Percentiles rank a stretch among this genome's conserved stretches.
Evolutionary conservation across 1,284 basidiomycete genomes (phyloP).

Genomic region (Wolfiporia cocos): DNA sequence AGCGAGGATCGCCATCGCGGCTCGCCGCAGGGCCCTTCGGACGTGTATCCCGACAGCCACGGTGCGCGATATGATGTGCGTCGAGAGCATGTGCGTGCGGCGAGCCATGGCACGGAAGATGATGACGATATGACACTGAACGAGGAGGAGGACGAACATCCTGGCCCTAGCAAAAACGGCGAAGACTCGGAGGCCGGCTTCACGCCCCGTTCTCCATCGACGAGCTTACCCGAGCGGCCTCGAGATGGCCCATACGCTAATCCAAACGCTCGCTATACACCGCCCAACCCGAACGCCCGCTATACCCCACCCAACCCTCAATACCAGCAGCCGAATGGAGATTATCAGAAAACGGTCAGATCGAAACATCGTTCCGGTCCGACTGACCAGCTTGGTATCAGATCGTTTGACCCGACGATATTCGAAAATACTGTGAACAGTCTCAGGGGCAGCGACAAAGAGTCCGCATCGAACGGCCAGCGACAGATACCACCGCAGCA

Average conservation of each 20-base stretch:
- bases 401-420: slow-evolving; percentile 46
- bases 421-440: slow-evolving; percentile 37
- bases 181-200: slow-evolving; percentile 37
- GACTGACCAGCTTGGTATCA: slow-evolving; percentile 56
- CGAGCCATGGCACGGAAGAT: slow-evolving; percentile 25
- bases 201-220: slow-evolving; percentile 68
- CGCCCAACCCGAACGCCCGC: slow-evolving; percentile 6
- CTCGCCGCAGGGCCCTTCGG: slow-evolving; percentile 53
- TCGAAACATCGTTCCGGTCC: slow-evolving; percentile 39
- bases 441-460: slow-evolving; percentile 20
- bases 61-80: slow-evolving; percentile 28
- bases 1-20: slow-evolving; percentile 28
- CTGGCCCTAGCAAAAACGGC: slow-evolving; percentile 23
- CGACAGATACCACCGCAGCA: slow-evolving; percentile 11
- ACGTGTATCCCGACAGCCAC: slow-evolving; percentile 44
- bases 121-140: slow-evolving; percentile 45
- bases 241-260: slow-evolving; percentile 17
- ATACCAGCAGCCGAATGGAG: slow-evolving; percentile 16
- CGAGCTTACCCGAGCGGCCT: slow-evolving; percentile 42
- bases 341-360: slow-evolving; percentile 27
- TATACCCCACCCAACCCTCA: slow-evolving; percentile 11
- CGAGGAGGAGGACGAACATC: slow-evolving; percentile 33
- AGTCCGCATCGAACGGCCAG: slow-evolving; percentile 11
- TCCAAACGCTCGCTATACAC: slow-evolving; percentile 14
- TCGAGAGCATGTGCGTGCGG: slow-evolving; percentile 9